phyloP scores from a whole-genome alignment of 495 filamentous ascomycete genomes.

The Hyphodiscus hymeniophilus region DNA sequence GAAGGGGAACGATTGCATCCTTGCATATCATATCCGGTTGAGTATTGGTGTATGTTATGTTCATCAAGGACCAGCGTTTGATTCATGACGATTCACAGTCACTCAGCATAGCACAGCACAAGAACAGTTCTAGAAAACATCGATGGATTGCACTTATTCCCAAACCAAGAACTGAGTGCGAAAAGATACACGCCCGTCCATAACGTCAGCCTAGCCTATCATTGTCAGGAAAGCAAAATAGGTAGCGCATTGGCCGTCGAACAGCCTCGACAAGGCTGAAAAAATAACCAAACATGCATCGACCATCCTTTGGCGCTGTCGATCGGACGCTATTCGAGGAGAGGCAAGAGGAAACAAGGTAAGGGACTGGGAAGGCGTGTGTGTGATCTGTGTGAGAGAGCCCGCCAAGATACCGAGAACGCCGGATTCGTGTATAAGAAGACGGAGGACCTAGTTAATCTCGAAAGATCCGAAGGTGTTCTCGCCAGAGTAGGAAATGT shows the following conservation, averaged over 20 bases:
- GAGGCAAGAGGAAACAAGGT: not conserved
- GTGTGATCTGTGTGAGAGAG: not conserved
- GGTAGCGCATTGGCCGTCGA: no score
- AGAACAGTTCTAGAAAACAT: slow-evolving; percentile 20
- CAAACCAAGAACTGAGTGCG: slow-evolving; percentile 13
- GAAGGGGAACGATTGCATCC: no score
- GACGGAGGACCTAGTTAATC: slow-evolving; percentile 5
- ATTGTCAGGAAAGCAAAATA: no score
- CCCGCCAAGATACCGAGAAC: slow-evolving; percentile 3
- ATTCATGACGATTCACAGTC: not conserved
- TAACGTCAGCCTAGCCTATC: not conserved
- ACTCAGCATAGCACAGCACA: not conserved
- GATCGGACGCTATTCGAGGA: no score
- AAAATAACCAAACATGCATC: not conserved
- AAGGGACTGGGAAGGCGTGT: no score
- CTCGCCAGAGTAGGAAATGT: slow-evolving; percentile 91
- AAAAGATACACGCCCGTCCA: slow-evolving; percentile 4
- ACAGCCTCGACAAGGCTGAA: no score
- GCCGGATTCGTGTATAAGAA: not conserved
- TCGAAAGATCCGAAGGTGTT: slow-evolving; percentile 77
- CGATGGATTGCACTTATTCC: slow-evolving; percentile 24
- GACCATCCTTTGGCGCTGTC: no score
- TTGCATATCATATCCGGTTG: no score
- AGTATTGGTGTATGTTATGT: no score
- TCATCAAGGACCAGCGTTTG: no score